These are phyloP conservation scores for Zymoseptoria crescenta DNA, from an alignment of 2,329 filamentous ascomycete genomes.

Conservation along the genomic window DNA sequence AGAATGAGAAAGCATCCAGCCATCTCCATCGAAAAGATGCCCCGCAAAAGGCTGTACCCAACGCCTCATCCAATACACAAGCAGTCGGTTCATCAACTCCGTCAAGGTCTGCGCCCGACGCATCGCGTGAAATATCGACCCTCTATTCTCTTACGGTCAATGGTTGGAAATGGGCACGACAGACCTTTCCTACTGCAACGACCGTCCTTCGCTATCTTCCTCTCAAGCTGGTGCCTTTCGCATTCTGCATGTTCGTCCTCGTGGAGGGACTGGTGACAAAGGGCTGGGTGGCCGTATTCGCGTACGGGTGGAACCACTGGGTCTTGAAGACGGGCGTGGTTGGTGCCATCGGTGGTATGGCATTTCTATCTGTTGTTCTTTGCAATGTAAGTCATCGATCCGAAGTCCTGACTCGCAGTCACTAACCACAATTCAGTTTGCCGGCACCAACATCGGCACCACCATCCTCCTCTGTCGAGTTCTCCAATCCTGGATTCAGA, in stretches of 20 bases:
- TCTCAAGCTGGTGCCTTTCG: slow-evolving; percentile 61
- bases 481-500: slow-evolving; percentile 59
- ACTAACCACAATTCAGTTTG: slow-evolving; percentile 47
- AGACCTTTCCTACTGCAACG: slow-evolving; percentile 63
- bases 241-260: slow-evolving; percentile 66
- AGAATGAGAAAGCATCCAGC: slow-evolving; percentile 3
- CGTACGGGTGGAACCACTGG: slow-evolving; percentile 67
- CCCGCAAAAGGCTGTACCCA: neutral
- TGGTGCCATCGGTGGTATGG: slow-evolving; percentile 64
- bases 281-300: slow-evolving; percentile 67
- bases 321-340: slow-evolving; percentile 60
- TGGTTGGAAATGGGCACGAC: slow-evolving; percentile 52
- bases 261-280: slow-evolving; percentile 66
- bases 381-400: slow-evolving; percentile 55
- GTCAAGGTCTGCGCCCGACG: neutral
- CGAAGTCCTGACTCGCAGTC: neutral
- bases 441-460: slow-evolving; percentile 69
- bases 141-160: slow-evolving; percentile 45
- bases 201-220: slow-evolving; percentile 60
- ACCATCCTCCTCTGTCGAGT: slow-evolving; percentile 65
- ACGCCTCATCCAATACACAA: neutral
- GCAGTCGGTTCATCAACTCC: neutral
- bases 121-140: slow-evolving; percentile 32
- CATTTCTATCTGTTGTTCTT: slow-evolving; percentile 60
- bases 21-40: neutral